These are phyloP conservation scores for Mycena venus DNA, from an alignment of 768 basidiomycete genomes.

Conservation along the genomic window DNA sequence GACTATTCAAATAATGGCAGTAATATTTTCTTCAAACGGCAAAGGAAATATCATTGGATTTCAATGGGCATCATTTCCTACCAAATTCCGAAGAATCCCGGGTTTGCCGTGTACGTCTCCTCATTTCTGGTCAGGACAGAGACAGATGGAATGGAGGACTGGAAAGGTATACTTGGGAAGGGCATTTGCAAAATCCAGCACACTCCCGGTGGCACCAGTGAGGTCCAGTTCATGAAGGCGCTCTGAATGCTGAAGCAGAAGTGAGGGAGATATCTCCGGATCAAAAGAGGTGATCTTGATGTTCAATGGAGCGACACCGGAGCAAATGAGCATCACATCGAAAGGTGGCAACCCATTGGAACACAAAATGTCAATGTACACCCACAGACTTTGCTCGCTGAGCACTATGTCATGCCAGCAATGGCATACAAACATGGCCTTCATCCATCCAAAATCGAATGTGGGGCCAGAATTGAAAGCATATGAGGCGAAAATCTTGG, in stretches of 20 bases:
- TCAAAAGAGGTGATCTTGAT: background rate
- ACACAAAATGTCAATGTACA: background rate
- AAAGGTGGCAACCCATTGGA: background rate
- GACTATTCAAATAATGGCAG: no score
- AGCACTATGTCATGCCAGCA: conserved; percentile 3
- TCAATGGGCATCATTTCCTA: no score
- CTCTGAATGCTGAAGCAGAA: background rate
- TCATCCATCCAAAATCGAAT: conserved; percentile 1
- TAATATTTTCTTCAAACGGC: no score
- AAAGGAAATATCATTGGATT: no score
- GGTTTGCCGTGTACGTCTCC: no score
- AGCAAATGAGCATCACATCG: background rate
- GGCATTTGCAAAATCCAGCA: background rate
- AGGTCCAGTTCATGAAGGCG: background rate
- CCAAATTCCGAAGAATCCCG: background rate
- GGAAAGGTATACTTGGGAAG: background rate
- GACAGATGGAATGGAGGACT: background rate
- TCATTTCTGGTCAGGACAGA: background rate
- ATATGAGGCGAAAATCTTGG: background rate
- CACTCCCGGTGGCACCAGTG: background rate
- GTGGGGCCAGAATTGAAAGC: background rate
- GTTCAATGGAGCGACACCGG: conserved; percentile 7
- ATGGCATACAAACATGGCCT: conserved; percentile 14
- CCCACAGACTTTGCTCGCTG: background rate
- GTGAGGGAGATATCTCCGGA: background rate